phyloP scores from a whole-genome alignment of 2,329 filamentous ascomycete species.

The Monilinia polystroma region DNA sequence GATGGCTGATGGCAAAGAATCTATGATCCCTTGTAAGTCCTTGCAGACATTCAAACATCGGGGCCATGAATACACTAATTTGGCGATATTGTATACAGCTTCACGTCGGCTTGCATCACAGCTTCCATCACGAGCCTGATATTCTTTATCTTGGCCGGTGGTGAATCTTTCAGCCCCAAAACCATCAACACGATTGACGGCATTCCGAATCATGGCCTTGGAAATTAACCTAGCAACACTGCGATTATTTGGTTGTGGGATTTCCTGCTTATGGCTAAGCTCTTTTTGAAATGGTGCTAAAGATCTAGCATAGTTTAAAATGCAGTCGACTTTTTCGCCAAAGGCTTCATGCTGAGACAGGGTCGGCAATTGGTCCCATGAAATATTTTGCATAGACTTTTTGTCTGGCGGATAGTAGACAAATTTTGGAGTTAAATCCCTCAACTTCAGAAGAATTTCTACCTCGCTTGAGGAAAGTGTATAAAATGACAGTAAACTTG shows the following conservation, averaged over 20 bases:
- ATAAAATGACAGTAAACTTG: conserved; percentile 50
- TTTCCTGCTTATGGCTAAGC: not conserved
- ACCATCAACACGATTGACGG: conserved; percentile 38
- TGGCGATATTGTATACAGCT: conserved; percentile 26
- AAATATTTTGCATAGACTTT: conserved; percentile 49
- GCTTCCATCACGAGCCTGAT: conserved; percentile 39
- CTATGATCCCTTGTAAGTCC: conserved; percentile 31
- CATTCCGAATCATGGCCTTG: conserved; percentile 40
- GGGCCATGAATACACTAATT: conserved; percentile 32
- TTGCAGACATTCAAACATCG: conserved; percentile 18
- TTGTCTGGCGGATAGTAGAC: conserved; percentile 47
- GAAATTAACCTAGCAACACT: not conserved
- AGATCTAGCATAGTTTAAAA: conserved; percentile 42
- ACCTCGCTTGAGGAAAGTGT: conserved; percentile 42
- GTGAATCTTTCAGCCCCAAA: conserved; percentile 45
- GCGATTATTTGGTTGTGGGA: not conserved
- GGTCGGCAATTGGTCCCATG: conserved; percentile 46
- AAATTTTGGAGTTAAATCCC: conserved; percentile 45
- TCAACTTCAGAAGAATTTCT: conserved; percentile 43
- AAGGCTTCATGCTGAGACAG: conserved; percentile 50
- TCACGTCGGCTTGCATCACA: conserved; percentile 21
- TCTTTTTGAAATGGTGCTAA: conserved; percentile 39
- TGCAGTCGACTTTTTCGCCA: conserved; percentile 39
- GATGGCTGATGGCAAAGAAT: conserved; percentile 25
- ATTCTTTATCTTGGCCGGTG: conserved; percentile 37